Evolutionary conservation across 2,329 filamentous ascomycete species (phyloP).

Genomic region (Curvularia sp.): DNA sequence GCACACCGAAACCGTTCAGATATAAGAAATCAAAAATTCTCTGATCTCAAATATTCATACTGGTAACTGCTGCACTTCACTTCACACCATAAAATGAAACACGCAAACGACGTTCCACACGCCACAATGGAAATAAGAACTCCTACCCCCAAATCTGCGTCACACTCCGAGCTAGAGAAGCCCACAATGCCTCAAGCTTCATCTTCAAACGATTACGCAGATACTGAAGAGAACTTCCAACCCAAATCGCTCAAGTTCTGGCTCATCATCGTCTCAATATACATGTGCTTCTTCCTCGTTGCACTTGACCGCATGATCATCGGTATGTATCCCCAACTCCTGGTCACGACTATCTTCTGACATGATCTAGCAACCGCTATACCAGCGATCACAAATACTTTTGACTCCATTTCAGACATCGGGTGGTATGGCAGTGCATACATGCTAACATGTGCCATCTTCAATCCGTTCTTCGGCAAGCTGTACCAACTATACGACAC

Average conservation of each 20-base stretch:
- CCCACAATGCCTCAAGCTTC: background rate
- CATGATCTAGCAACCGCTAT: conserved; percentile 28
- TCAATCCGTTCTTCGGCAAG: conserved; percentile 58
- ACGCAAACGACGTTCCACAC: background rate
- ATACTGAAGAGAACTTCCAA: conserved; percentile 33
- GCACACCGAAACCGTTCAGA: background rate
- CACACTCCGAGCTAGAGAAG: background rate
- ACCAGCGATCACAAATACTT: conserved; percentile 38
- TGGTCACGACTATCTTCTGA: background rate
- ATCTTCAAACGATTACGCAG: conserved; percentile 10
- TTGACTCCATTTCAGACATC: conserved; percentile 36
- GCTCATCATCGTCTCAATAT: conserved; percentile 33
- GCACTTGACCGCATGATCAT: conserved; percentile 33
- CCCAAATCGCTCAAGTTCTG: conserved; percentile 35
- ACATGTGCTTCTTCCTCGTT: conserved; percentile 38
- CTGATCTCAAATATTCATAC: background rate
- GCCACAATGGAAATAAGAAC: background rate
- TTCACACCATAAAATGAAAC: background rate
- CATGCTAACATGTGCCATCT: conserved; percentile 54
- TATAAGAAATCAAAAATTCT: background rate
- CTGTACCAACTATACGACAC: conserved; percentile 55
- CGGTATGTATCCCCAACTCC: background rate
- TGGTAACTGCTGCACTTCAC: background rate
- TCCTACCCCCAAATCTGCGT: background rate
- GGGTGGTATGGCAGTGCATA: conserved; percentile 49